A percentile compares a stretch with the other conserved stretches of the same genome.
phyloP scores from a whole-genome alignment of 345 rosid species.

The Citrus sp. region DNA sequence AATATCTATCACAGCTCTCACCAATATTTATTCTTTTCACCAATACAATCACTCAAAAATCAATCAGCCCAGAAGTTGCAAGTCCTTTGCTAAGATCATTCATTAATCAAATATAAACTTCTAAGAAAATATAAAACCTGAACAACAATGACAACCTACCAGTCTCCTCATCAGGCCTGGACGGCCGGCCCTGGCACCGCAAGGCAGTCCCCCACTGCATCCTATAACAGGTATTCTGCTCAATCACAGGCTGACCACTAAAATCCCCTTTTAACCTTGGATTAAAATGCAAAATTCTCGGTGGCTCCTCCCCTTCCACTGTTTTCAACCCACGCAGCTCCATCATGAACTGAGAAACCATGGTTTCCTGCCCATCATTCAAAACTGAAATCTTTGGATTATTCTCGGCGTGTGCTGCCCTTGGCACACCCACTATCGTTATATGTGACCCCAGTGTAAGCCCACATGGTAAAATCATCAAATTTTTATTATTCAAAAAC shows the following conservation, averaged over 20 bases:
- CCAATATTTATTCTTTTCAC: not conserved
- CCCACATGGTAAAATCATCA: constrained; percentile 83
- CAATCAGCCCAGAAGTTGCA: not conserved
- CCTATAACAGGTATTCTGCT: constrained; percentile 90
- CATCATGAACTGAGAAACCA: constrained; percentile 83
- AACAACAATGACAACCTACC: constrained; percentile 36
- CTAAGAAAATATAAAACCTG: not conserved
- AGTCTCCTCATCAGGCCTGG: constrained; percentile 77
- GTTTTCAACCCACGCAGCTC: constrained; percentile 84
- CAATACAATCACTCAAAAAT: not conserved
- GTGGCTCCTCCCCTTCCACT: constrained; percentile 98
- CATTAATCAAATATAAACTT: not conserved
- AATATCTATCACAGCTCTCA: not conserved
- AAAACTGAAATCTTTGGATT: constrained; percentile 52
- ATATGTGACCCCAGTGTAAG: constrained; percentile 83
- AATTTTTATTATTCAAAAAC: constrained; percentile 38
- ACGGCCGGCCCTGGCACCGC: constrained; percentile 86
- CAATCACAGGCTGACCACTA: constrained; percentile 81
- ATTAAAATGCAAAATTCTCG: constrained; percentile 81
- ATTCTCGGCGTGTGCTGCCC: constrained; percentile 52
- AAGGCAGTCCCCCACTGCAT: constrained; percentile 91
- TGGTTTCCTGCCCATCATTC: constrained; percentile 44
- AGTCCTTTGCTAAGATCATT: not conserved
- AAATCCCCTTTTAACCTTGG: constrained; percentile 94
- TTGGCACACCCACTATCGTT: constrained; percentile 83